Evolutionary conservation across 2,329 filamentous ascomycete genomes (phyloP).

Genomic region (Pestalotiopsis sp.): DNA sequence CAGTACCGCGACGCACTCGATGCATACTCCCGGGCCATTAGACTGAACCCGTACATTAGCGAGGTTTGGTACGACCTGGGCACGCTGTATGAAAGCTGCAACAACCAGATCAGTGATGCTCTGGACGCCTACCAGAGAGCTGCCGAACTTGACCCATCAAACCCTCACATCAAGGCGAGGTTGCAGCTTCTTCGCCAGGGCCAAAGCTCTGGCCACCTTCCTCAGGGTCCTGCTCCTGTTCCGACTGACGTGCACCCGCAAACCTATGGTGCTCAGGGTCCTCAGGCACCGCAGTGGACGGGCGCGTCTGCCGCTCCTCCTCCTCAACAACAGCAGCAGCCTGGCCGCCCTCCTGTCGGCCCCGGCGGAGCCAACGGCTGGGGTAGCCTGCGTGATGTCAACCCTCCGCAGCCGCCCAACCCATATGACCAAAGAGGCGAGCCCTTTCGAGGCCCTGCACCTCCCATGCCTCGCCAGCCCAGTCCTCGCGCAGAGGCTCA

Average conservation of each 20-base stretch:
- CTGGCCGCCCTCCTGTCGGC: conserved; percentile 55
- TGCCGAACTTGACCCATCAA: conserved; percentile 88
- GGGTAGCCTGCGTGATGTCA: conserved; percentile 72
- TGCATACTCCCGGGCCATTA: conserved; percentile 94
- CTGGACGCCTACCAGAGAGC: conserved; percentile 94
- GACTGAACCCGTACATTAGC: conserved; percentile 95
- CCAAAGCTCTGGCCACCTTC: conserved; percentile 71
- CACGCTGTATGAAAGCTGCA: conserved; percentile 97
- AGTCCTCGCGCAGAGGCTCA: conserved; percentile 77
- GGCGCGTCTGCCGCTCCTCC: conserved; percentile 65
- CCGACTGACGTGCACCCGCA: conserved; percentile 96
- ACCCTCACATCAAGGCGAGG: conserved; percentile 95
- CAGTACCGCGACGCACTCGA: conserved; percentile 98
- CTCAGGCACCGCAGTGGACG: conserved; percentile 88
- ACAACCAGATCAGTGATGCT: conserved; percentile 97
- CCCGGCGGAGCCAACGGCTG: conserved; percentile 62
- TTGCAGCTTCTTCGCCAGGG: conserved; percentile 86
- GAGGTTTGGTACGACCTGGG: conserved; percentile 99
- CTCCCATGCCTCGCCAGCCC: conserved; percentile 70
- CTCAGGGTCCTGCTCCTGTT: conserved; percentile 72
- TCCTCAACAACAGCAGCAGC: conserved; percentile 16
- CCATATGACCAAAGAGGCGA: conserved; percentile 78
- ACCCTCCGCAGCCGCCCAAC: conserved; percentile 75
- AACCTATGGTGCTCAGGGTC: conserved; percentile 84
- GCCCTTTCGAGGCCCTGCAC: conserved; percentile 67